A percentile compares a stretch with the other conserved stretches of the same genome.
phyloP scores from a whole-genome alignment of 2,329 filamentous ascomycete species.

The Cladosporium velox region DNA sequence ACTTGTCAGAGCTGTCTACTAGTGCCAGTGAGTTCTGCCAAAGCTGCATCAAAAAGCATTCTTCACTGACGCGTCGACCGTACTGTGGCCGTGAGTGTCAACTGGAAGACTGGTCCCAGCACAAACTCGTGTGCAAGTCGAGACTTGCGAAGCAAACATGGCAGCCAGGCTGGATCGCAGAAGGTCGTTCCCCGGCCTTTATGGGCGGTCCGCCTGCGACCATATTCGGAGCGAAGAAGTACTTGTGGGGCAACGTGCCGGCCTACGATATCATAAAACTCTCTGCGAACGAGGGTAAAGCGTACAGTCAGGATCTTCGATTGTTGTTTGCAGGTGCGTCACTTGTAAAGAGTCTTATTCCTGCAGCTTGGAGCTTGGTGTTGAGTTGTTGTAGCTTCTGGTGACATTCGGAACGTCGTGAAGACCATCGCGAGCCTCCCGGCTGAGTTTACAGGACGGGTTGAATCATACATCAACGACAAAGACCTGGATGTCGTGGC shows the following conservation, averaged over 20 bases:
- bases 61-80: neutral
- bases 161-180: neutral
- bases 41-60: neutral
- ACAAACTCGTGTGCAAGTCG: neutral
- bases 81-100: neutral
- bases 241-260: slow-evolving; percentile 47
- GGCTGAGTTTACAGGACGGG: slow-evolving; percentile 27
- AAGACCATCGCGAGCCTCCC: slow-evolving; percentile 43
- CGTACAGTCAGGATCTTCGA: neutral
- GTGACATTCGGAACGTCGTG: slow-evolving; percentile 43
- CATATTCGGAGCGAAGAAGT: slow-evolving; percentile 20
- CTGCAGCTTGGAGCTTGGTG: no score
- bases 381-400: slow-evolving; percentile 41
- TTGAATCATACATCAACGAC: slow-evolving; percentile 45
- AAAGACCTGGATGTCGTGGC: slow-evolving; percentile 41
- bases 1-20: neutral
- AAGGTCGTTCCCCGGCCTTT: neutral
- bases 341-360: no score
- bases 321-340: no score
- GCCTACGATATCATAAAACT: slow-evolving; percentile 44
- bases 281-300: slow-evolving; percentile 34
- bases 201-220: neutral
- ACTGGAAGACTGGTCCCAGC: neutral
- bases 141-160: neutral
- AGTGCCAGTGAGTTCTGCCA: neutral